Base-by-base conservation (phyloP, 495 filamentous ascomycete species). In the Tuber aestivum region DNA sequence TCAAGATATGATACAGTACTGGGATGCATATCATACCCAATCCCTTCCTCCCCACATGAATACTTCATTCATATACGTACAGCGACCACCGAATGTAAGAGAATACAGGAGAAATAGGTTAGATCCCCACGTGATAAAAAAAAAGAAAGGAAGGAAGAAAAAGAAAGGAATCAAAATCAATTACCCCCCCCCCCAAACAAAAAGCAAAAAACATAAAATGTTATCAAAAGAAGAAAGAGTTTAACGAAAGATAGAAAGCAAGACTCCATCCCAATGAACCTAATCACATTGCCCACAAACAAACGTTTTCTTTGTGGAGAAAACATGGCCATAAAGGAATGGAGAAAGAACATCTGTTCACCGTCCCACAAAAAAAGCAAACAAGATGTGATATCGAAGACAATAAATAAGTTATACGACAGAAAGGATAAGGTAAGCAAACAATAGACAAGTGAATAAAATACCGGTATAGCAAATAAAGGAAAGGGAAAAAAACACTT, bases 241-340 rank as follows among this genome's bases (percentile, higher is more conserved):
- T n/a, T n/a, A 61, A 70, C 27, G 69, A 23, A 69, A 38, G 35
- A 35, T 48, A 74, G 75, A 75, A 56, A 7, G 75, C 78, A 40
- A 27, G 76, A 79, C 78, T 79, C 78, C 78, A 79, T 79, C 78
- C 78, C 76, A 79, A 79, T 79, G 77, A 79, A 72, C 78, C 69
- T 44, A 41, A 50, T 42, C 71, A 76, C 69, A 68, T 48, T 50
- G 56, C 71, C 44, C 37, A 61, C 77, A 72, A 32, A 70, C 73
- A 72, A 37, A 72, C 32, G 50, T 21, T 27, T 21, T 27, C n/a
- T 32, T 32, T 18, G 20, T 21, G 45, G 32, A 65, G 56, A 32
- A 65, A 65, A 65, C 32, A 65, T 32, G n/a, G 56, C 56, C 56
- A 65, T 27, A 65, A 65, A 32, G 8, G n/a, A 65, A 65, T 27